Conservation (phyloP, 257 asterid species). For the Petrea volubilis region DNA sequence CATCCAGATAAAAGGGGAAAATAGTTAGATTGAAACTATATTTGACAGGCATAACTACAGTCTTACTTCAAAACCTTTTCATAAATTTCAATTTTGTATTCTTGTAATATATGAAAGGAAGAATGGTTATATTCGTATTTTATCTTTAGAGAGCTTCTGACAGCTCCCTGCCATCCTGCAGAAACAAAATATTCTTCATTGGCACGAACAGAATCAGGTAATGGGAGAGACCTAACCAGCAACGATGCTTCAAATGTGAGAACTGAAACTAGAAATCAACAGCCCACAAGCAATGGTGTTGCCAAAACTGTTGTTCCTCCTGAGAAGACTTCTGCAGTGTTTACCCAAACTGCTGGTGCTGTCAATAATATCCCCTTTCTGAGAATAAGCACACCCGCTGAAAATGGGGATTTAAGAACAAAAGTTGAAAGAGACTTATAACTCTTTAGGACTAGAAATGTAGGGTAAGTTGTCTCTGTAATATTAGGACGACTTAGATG, state of each 20-base stretch:
- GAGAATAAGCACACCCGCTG: slow-evolving; percentile 37
- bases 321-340: slow-evolving; percentile 35
- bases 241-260: slow-evolving; percentile 41
- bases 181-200: slow-evolving; percentile 63
- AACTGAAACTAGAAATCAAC: slow-evolving; percentile 44
- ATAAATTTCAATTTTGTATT: background rate
- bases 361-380: slow-evolving; percentile 30
- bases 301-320: slow-evolving; percentile 34
- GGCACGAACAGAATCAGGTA: slow-evolving; percentile 50
- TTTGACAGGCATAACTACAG: background rate
- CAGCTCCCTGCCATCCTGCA: slow-evolving; percentile 33
- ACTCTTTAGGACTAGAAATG: slow-evolving; percentile 38
- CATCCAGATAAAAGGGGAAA: background rate
- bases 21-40: background rate
- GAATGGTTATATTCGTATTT: background rate
- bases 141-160: slow-evolving; percentile 24
- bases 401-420: slow-evolving; percentile 61
- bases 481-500: slow-evolving; percentile 37
- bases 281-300: slow-evolving; percentile 54
- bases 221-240: slow-evolving; percentile 37
- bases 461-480: slow-evolving; percentile 41
- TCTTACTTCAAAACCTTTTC: background rate
- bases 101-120: background rate
- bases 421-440: slow-evolving; percentile 38
- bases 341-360: slow-evolving; percentile 33